phyloP scores from a whole-genome alignment of 306 rosid species.

The Boehmeria nivea region DNA sequence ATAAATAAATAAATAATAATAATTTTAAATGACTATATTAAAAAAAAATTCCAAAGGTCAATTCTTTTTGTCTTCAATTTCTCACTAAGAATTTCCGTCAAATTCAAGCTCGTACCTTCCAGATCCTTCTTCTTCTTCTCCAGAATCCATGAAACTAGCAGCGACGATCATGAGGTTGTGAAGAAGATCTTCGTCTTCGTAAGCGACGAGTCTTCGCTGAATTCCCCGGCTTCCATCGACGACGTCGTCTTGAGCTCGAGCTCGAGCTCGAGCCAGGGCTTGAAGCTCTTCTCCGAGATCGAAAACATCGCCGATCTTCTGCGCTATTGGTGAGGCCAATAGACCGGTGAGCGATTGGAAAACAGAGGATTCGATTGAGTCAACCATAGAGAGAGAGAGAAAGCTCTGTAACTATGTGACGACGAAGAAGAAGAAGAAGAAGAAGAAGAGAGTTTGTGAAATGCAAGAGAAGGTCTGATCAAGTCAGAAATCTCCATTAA shows the following conservation, averaged over 20 bases:
- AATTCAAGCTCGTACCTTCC: background rate
- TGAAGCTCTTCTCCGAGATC: background rate
- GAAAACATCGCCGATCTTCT: background rate
- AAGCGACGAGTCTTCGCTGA: background rate
- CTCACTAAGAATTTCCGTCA: background rate
- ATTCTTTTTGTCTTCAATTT: no score
- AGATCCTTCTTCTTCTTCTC: background rate
- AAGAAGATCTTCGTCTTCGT: background rate
- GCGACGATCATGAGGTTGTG: background rate
- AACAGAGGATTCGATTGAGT: background rate
- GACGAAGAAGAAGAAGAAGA: background rate
- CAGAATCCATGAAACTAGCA: background rate
- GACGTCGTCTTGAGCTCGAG: background rate
- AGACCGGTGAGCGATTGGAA: background rate
- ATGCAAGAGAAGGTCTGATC: background rate
- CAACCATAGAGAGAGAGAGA: background rate
- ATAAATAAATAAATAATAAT: no score
- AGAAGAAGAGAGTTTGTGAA: background rate
- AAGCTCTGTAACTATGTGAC: background rate
- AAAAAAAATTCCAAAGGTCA: no score
- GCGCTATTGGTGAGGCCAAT: background rate
- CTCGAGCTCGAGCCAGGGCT: background rate
- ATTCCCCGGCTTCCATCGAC: background rate
- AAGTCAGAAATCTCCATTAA: background rate
- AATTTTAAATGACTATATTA: no score